Evolutionary conservation across 345 rosid genomes (phyloP).

Genomic region (Carallia pectinifolia): DNA sequence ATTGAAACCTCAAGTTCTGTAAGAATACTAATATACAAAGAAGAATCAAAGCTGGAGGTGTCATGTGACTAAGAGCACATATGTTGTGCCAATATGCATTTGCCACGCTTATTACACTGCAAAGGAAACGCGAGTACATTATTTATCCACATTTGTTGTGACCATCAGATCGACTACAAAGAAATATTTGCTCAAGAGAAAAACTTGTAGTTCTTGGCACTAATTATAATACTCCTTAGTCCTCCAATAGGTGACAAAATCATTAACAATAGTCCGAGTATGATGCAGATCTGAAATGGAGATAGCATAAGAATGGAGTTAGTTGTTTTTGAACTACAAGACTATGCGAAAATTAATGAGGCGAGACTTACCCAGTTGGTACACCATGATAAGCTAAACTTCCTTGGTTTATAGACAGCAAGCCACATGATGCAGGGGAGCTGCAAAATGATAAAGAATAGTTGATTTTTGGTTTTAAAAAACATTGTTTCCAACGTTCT

Average conservation of each 20-base stretch:
- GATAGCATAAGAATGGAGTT: background rate
- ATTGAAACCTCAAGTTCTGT: background rate
- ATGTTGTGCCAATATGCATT: too few species aligned
- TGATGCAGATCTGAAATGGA: slow-evolving; percentile 70
- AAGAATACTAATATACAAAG: too few species aligned
- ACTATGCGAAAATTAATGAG: background rate
- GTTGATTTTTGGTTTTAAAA: background rate
- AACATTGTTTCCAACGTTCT: too few species aligned
- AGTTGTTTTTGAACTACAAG: background rate
- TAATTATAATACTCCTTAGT: slow-evolving; percentile 55
- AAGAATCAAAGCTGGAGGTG: background rate
- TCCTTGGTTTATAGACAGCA: slow-evolving; percentile 29
- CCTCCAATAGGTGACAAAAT: slow-evolving; percentile 78
- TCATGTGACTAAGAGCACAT: too few species aligned
- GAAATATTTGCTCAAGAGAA: slow-evolving; percentile 39
- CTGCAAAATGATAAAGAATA: slow-evolving; percentile 14
- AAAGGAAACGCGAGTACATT: too few species aligned
- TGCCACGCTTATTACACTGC: too few species aligned
- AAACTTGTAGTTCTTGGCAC: slow-evolving; percentile 52
- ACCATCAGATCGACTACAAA: background rate
- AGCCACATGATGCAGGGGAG: slow-evolving; percentile 34
- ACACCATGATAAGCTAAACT: slow-evolving; percentile 27
- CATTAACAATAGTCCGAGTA: slow-evolving; percentile 63
- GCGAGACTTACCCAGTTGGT: slow-evolving; percentile 26
- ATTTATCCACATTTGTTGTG: background rate